These are phyloP conservation scores for Diplogelasinospora grovesii DNA, from an alignment of 495 filamentous ascomycete genomes.

Conservation along the genomic window DNA sequence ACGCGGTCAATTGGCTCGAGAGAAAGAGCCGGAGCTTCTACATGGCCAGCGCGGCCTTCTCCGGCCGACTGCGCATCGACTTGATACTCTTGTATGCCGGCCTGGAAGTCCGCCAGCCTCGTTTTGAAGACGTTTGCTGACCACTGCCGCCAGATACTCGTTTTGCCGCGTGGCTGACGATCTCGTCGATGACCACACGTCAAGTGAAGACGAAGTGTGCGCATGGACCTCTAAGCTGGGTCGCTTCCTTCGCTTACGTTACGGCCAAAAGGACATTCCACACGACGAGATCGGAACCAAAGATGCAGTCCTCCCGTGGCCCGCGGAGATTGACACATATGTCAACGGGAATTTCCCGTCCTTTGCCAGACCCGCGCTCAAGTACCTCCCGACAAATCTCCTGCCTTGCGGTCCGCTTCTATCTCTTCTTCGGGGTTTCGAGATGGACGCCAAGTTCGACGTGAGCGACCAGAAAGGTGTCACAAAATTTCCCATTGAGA, in stretches of 20 bases:
- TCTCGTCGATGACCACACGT: conserved; percentile 52
- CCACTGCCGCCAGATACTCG: conserved; percentile 43
- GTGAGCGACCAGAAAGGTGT: conserved; percentile 2
- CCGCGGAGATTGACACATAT: conserved; percentile 20
- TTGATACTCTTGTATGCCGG: conserved; percentile 51
- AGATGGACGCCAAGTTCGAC: conserved; percentile 51
- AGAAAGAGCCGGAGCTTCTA: conserved; percentile 64
- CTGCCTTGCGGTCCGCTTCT: conserved; percentile 49
- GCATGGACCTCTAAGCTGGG: conserved; percentile 47
- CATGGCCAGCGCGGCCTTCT: conserved; percentile 56
- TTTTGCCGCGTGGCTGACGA: conserved; percentile 68
- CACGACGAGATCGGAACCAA: not conserved
- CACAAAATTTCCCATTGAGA: conserved; percentile 44
- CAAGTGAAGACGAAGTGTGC: conserved; percentile 36
- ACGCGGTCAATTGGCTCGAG: conserved; percentile 46
- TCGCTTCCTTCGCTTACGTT: conserved; percentile 41
- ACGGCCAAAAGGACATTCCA: conserved; percentile 9
- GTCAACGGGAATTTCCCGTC: conserved; percentile 40
- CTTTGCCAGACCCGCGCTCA: conserved; percentile 39
- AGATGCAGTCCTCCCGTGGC: too few species aligned
- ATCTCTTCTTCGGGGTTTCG: conserved; percentile 54
- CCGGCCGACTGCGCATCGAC: conserved; percentile 57
- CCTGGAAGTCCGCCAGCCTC: not conserved
- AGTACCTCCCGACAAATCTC: conserved; percentile 46
- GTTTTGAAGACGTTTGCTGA: conserved; percentile 11